These are phyloP conservation scores for Pseudotulostoma volvatum DNA, from an alignment of 495 filamentous ascomycete genomes.

Conservation along the genomic window DNA sequence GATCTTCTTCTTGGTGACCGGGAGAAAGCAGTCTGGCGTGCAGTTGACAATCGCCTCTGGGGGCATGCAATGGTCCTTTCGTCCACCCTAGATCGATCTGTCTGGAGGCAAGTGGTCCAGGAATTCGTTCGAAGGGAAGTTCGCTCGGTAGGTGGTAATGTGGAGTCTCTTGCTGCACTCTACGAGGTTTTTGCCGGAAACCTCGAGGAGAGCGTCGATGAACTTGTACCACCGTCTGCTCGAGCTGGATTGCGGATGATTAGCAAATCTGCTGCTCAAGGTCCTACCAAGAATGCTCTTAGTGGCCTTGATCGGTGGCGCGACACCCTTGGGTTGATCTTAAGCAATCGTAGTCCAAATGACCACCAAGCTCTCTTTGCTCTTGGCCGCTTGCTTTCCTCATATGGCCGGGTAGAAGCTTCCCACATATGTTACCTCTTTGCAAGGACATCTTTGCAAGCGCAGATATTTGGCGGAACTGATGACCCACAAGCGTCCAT, in stretches of 20 bases:
- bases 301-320: constrained; percentile 86
- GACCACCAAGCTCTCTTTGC: constrained; percentile 63
- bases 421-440: constrained; percentile 79
- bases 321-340: constrained; percentile 70
- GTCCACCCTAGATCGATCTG: constrained; percentile 46
- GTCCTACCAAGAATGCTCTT: constrained; percentile 50
- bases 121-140: constrained; percentile 91
- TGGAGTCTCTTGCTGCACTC: constrained; percentile 71
- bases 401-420: constrained; percentile 78
- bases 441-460: constrained; percentile 23
- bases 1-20: constrained; percentile 63
- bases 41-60: constrained; percentile 89
- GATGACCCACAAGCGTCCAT: constrained; percentile 71
- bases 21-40: constrained; percentile 85
- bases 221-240: constrained; percentile 88
- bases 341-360: constrained; percentile 70
- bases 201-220: constrained; percentile 84
- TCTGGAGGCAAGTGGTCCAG: constrained; percentile 85
- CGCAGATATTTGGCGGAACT: constrained; percentile 56
- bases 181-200: constrained; percentile 92
- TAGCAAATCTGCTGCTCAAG: constrained; percentile 45
- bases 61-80: constrained; percentile 89
- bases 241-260: constrained; percentile 83
- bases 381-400: constrained; percentile 67
- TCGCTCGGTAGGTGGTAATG: constrained; percentile 54